phyloP scores from a whole-genome alignment of 306 rosid species.

The Dryas octopetala region DNA sequence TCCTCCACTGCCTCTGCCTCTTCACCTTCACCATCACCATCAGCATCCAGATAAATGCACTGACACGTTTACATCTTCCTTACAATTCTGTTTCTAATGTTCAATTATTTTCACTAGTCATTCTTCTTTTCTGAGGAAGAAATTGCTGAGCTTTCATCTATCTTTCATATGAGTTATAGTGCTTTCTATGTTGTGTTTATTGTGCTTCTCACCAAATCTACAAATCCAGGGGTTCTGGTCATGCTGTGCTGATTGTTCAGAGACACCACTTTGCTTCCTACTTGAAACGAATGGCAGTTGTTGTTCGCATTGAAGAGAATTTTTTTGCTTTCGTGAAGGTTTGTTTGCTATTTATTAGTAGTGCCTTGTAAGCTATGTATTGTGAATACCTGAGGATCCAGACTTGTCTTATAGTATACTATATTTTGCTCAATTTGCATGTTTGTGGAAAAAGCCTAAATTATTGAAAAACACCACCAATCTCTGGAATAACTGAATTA shows the following conservation, averaged over 20 bases:
- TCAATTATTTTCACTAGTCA: not conserved
- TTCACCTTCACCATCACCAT: too few relatives aligned
- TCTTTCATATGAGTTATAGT: not conserved
- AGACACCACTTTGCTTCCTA: constrained; percentile 96
- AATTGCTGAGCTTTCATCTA: not conserved
- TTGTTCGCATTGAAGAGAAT: constrained; percentile 90
- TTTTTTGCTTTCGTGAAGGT: constrained; percentile 97
- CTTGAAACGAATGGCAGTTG: constrained; percentile 92
- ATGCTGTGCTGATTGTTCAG: constrained; percentile 91
- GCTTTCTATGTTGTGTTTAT: not conserved
- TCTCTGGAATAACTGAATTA: too few relatives aligned
- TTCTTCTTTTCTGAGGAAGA: not conserved
- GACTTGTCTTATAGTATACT: not conserved
- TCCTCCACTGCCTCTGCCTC: too few relatives aligned
- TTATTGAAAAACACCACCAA: too few relatives aligned
- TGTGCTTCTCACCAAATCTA: constrained; percentile 30
- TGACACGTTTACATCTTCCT: not conserved
- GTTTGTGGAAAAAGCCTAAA: too few relatives aligned
- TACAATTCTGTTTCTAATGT: not conserved
- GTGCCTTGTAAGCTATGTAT: not conserved
- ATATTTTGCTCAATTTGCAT: too few relatives aligned
- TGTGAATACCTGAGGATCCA: not conserved
- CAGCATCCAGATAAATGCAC: not conserved
- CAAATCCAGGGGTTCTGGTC: constrained; percentile 74
- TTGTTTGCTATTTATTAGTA: constrained; percentile 10